These are phyloP conservation scores for Stevia rebaudiana DNA, from an alignment of 140 eudicot genomes.

Conservation along the genomic window DNA sequence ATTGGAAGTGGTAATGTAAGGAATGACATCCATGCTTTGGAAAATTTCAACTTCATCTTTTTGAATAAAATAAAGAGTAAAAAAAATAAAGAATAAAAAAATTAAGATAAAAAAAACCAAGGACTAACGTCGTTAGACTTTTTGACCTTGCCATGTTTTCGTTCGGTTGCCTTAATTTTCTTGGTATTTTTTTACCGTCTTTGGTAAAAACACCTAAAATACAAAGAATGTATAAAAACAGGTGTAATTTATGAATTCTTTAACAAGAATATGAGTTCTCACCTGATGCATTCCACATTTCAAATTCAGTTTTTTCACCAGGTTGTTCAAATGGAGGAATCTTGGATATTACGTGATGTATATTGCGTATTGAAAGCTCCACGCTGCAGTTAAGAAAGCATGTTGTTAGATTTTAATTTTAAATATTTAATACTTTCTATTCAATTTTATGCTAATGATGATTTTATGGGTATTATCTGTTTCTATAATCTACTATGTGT, in stretches of 20 bases:
- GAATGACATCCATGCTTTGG: conserved; percentile 87
- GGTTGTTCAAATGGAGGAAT: conserved; percentile 56
- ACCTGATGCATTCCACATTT: conserved; percentile 81
- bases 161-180: conserved; percentile 21
- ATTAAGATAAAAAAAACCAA: not conserved
- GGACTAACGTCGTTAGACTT: conserved; percentile 36
- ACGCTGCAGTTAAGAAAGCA: conserved; percentile 37
- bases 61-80: conserved; percentile 31
- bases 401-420: not conserved
- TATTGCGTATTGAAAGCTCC: conserved; percentile 53
- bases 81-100: not conserved
- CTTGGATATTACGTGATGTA: conserved; percentile 46
- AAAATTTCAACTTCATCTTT: conserved; percentile 71
- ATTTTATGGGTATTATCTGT: no score
- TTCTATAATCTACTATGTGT: no score
- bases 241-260: not conserved
- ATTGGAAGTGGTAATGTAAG: conserved; percentile 78
- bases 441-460: not conserved
- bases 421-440: not conserved
- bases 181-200: conserved; percentile 31
- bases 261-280: conserved; percentile 3
- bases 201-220: conserved; percentile 49
- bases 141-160: conserved; percentile 28
- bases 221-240: not conserved
- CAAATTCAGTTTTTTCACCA: conserved; percentile 44